These are phyloP conservation scores for Podila epigama DNA, from an alignment of 192 early-diverging fungal genomes.

Conservation along the genomic window DNA sequence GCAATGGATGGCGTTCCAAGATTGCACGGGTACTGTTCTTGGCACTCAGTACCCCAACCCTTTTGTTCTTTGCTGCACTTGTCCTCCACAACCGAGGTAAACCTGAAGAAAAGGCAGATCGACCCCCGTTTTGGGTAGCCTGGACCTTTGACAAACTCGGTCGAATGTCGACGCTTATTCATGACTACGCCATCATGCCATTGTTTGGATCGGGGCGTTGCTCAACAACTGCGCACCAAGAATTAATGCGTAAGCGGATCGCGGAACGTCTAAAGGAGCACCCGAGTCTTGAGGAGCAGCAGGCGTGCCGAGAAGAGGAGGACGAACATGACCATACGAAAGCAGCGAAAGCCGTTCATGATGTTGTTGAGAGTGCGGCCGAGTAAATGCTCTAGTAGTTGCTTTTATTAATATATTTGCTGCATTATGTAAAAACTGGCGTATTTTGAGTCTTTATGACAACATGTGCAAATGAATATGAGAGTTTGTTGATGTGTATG, in stretches of 20 bases:
- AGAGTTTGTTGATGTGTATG: background rate
- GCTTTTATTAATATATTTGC: no score
- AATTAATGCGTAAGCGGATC: constrained; percentile 7
- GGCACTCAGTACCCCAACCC: background rate
- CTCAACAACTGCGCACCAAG: constrained; percentile 9
- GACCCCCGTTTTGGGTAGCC: constrained; percentile 28
- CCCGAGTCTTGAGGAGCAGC: background rate
- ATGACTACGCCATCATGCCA: constrained; percentile 13
- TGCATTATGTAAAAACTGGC: no score
- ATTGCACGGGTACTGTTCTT: constrained; percentile 15
- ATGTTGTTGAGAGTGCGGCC: constrained; percentile 6
- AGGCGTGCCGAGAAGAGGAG: background rate
- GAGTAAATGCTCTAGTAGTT: background rate
- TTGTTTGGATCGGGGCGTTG: constrained; percentile 31
- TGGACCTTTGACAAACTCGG: constrained; percentile 18
- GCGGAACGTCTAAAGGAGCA: background rate
- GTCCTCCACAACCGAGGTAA: constrained; percentile 11
- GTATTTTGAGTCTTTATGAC: no score
- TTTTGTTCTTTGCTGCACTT: constrained; percentile 11
- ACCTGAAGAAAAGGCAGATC: background rate
- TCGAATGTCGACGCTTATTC: constrained; percentile 1
- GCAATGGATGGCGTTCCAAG: constrained; percentile 12
- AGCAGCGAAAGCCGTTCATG: background rate
- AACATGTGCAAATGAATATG: no score
- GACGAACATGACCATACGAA: background rate